phyloP scores from a whole-genome alignment of 73 alveolate genomes.

The Paramecium pentaurelia region DNA sequence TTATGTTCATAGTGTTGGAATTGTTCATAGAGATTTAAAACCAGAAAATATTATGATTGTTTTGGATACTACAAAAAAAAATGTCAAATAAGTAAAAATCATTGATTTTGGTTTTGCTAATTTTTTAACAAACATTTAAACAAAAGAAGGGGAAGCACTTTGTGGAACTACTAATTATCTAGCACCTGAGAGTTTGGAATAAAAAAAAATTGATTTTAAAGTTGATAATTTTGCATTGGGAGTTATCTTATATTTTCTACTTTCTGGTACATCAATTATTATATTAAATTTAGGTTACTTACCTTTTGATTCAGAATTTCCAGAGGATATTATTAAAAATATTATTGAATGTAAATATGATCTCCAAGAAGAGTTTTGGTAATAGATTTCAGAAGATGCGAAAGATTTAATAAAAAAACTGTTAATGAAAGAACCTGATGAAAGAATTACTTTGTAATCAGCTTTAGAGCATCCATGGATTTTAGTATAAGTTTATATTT shows the following conservation, averaged over 20 bases:
- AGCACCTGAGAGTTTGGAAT: slow-evolving; percentile 87
- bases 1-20: slow-evolving; percentile 79
- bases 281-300: not conserved
- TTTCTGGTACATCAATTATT: slow-evolving; percentile 14
- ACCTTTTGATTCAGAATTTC: slow-evolving; percentile 46
- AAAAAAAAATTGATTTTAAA: slow-evolving; percentile 71
- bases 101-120: slow-evolving; percentile 78
- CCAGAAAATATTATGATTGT: slow-evolving; percentile 86
- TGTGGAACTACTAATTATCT: slow-evolving; percentile 92
- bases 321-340: slow-evolving; percentile 38
- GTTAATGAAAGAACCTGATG: not conserved
- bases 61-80: slow-evolving; percentile 66
- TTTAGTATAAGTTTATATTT: not conserved
- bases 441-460: not conserved
- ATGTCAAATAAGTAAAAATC: slow-evolving; percentile 63
- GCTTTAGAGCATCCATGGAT: slow-evolving; percentile 50
- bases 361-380: slow-evolving; percentile 1
- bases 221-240: slow-evolving; percentile 37
- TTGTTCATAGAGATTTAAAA: slow-evolving; percentile 92
- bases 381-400: not conserved
- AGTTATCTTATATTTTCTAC: slow-evolving; percentile 28
- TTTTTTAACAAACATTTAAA: slow-evolving; percentile 41
- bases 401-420: not conserved
- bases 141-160: slow-evolving; percentile 70
- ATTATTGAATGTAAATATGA: slow-evolving; percentile 40